A percentile compares a stretch with the other conserved stretches of the same genome.
Conservation (phyloP, 164 flowering plant genomes). For the Magnolia changhungtana region DNA sequence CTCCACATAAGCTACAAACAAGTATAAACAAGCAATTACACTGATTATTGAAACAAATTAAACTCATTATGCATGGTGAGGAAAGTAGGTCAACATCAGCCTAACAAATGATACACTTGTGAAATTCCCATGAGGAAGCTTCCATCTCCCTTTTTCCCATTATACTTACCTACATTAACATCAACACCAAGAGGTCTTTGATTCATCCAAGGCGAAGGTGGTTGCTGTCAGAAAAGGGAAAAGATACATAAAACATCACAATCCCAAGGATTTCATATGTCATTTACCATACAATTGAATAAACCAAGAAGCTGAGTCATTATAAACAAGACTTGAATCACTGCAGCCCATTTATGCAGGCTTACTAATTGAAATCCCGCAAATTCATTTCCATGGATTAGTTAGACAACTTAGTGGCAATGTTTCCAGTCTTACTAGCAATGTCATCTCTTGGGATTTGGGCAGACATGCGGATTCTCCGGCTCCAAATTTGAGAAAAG, state of each 20-base stretch:
- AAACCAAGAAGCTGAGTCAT: no score
- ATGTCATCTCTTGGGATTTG: no score
- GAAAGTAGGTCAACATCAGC: background rate
- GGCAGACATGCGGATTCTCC: no score
- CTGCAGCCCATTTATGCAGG: no score
- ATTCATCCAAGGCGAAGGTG: conserved; percentile 83
- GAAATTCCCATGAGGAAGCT: background rate
- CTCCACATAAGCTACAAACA: conserved; percentile 77
- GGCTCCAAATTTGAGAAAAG: no score
- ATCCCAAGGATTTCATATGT: background rate
- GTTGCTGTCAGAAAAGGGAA: conserved; percentile 43
- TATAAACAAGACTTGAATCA: no score
- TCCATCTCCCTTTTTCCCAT: background rate
- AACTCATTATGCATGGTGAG: background rate
- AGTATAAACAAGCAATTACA: no score
- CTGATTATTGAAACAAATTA: background rate
- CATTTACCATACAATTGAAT: background rate
- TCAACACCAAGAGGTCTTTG: conserved; percentile 82
- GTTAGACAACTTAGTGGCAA: background rate
- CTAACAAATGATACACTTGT: background rate
- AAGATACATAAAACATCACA: background rate
- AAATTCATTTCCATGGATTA: no score
- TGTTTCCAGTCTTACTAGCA: no score
- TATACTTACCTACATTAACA: conserved; percentile 88
- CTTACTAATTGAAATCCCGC: no score